Percentiles rank a stretch among this genome's conserved stretches.
Evolutionary conservation across 2,329 filamentous ascomycete genomes (phyloP).

Genomic region (Aspergillus pseudoviridinutans): DNA sequence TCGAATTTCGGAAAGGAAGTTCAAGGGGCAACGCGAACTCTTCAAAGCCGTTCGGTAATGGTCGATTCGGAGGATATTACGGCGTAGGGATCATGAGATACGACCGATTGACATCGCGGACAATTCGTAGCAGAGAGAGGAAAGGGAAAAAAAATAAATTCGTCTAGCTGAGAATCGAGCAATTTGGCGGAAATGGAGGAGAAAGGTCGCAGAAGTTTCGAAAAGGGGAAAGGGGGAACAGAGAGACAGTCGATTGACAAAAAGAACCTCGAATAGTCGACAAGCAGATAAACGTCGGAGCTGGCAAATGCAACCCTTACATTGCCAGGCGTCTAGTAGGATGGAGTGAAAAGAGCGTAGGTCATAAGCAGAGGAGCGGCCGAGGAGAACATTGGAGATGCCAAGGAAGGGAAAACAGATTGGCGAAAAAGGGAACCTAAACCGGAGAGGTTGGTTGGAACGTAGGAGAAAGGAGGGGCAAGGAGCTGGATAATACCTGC

Average conservation of each 20-base stretch:
- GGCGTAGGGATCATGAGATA: constrained; percentile 8
- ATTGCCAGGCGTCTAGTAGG: background rate
- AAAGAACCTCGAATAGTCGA: constrained; percentile 1
- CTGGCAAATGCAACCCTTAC: background rate
- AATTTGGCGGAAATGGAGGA: constrained; percentile 9
- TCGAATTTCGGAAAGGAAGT: background rate
- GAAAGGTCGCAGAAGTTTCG: constrained; percentile 1
- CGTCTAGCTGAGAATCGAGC: constrained; percentile 4
- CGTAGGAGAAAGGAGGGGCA: background rate
- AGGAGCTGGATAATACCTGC: background rate
- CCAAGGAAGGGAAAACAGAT: background rate
- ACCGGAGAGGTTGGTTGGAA: background rate
- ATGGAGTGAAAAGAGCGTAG: background rate
- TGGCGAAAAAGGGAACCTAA: background rate
- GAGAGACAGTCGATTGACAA: constrained; percentile 13
- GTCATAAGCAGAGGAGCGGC: background rate
- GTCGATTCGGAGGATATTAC: constrained; percentile 1
- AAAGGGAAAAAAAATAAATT: background rate
- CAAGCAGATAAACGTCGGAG: background rate
- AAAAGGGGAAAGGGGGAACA: constrained; percentile 15
- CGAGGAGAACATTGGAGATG: background rate
- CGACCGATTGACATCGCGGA: constrained; percentile 16
- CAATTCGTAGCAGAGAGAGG: background rate
- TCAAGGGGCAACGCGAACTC: background rate
- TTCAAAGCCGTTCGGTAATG: background rate